phyloP scores from a whole-genome alignment of 345 rosid species.

The Citrus mangshanensis region DNA sequence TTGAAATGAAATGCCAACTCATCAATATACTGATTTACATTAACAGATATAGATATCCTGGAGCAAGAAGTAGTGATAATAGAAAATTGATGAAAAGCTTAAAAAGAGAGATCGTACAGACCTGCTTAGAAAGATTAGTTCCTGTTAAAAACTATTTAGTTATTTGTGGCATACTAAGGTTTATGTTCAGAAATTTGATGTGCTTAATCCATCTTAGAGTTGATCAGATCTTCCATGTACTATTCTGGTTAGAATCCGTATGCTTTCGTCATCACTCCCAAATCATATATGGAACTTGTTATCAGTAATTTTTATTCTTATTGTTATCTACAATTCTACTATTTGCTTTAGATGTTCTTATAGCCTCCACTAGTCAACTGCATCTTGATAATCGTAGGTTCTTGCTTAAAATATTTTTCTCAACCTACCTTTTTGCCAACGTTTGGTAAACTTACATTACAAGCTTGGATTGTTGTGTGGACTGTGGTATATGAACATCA shows the following conservation, averaged over 20 bases:
- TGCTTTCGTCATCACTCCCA: background rate
- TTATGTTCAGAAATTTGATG: background rate
- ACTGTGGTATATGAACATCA: background rate
- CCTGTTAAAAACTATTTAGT: background rate
- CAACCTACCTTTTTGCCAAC: background rate
- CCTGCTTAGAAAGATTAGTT: background rate
- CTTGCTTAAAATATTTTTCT: background rate
- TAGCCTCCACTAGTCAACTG: background rate
- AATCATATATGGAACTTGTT: background rate
- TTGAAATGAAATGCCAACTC: background rate
- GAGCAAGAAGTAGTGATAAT: background rate
- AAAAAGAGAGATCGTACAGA: background rate
- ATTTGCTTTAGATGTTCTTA: background rate
- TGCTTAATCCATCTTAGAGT: background rate
- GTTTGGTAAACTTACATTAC: background rate
- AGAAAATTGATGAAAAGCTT: background rate
- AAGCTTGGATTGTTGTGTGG: background rate
- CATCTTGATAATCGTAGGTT: background rate
- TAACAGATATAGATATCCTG: background rate
- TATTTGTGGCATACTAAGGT: background rate
- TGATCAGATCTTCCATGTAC: background rate
- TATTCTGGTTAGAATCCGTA: background rate
- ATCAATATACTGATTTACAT: background rate
- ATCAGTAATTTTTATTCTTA: background rate
- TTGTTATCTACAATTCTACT: background rate